Evolutionary conservation across 257 asterid genomes (phyloP).

Genomic region (Linderniella brevidens): DNA sequence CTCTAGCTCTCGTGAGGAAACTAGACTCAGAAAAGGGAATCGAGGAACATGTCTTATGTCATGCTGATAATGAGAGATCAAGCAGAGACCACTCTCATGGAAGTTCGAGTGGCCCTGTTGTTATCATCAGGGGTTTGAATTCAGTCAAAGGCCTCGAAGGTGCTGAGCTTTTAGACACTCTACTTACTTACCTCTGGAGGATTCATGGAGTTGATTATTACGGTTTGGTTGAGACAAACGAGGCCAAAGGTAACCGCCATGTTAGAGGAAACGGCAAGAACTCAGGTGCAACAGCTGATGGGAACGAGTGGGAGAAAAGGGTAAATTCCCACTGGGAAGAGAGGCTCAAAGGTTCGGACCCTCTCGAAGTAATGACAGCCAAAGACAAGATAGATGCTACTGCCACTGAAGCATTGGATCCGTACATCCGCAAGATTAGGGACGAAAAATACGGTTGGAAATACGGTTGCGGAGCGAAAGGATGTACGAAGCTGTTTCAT

Average conservation of each 20-base stretch:
- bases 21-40: conserved; percentile 81
- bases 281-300: conserved; percentile 29
- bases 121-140: conserved; percentile 64
- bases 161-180: conserved; percentile 78
- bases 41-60: conserved; percentile 68
- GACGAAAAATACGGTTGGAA: conserved; percentile 99
- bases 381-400: conserved; percentile 89
- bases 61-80: conserved; percentile 64
- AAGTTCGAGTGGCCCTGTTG: conserved; percentile 79
- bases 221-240: conserved; percentile 68
- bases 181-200: conserved; percentile 92
- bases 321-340: conserved; percentile 75
- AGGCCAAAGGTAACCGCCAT: conserved; percentile 85
- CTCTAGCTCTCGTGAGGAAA: conserved; percentile 65
- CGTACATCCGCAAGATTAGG: conserved; percentile 83
- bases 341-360: conserved; percentile 81
- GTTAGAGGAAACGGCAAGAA: conserved; percentile 54
- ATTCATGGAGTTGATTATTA: conserved; percentile 93
- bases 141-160: conserved; percentile 92
- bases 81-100: conserved; percentile 75
- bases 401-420: conserved; percentile 82
- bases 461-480: conserved; percentile 99
- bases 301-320: conserved; percentile 75
- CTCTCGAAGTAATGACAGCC: conserved; percentile 80
- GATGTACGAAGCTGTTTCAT: conserved; percentile 96